These are phyloP conservation scores for Histomonas meleagridis DNA, from an alignment of 208 protist genomes.

Conservation along the genomic window DNA sequence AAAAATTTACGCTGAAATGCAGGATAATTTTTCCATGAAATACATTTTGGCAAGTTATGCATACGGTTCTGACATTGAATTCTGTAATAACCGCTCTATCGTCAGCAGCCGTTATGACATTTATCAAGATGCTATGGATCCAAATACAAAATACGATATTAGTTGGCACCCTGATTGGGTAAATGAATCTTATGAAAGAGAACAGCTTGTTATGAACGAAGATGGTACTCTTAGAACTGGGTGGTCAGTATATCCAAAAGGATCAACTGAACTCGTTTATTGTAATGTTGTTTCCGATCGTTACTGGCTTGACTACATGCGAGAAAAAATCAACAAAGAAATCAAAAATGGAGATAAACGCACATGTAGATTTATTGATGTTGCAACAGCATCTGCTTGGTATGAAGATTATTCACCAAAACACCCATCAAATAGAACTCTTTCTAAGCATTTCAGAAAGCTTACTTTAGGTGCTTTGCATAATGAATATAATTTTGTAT, in stretches of 20 bases:
- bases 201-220: neutral
- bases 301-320: neutral
- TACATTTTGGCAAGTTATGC: neutral
- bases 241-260: neutral
- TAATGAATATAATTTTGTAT: neutral
- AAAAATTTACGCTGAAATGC: neutral
- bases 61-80: neutral
- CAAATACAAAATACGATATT: neutral
- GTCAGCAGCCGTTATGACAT: neutral
- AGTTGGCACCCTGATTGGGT: neutral
- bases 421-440: neutral
- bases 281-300: neutral
- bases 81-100: neutral
- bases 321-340: neutral
- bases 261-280: neutral
- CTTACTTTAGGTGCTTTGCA: neutral
- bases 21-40: neutral
- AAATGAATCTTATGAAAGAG: neutral
- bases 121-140: conserved; percentile 28
- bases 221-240: neutral
- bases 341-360: neutral
- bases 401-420: neutral
- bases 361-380: conserved; percentile 3
- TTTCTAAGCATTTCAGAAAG: neutral
- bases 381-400: neutral